Percentiles rank a stretch among this genome's conserved stretches.
Evolutionary conservation across 1,139 yeast species (phyloP).

Genomic region (Magnusiomyces ingens): DNA sequence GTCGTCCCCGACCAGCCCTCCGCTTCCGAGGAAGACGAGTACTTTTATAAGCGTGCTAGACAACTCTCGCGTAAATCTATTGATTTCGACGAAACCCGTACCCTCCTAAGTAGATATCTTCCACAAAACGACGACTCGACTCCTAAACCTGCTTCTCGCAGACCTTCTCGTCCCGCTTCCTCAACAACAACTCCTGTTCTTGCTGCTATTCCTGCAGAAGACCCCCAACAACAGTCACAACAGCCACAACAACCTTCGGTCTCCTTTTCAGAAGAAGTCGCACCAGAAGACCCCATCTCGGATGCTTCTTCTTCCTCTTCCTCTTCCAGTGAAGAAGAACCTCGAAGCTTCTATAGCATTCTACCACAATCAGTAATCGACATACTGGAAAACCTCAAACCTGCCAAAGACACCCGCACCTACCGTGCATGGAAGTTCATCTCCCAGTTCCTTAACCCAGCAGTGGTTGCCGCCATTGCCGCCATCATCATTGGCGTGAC

Average conservation of each 20-base stretch:
- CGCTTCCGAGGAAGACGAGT: not conserved
- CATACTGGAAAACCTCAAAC: not conserved
- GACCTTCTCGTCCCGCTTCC: constrained; percentile 2
- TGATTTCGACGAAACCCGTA: constrained; percentile 13
- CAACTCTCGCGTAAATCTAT: constrained; percentile 9
- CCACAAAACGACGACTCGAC: constrained; percentile 2
- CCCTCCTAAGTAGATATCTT: constrained; percentile 2
- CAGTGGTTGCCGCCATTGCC: constrained; percentile 19
- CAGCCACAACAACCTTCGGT: too few relatives aligned
- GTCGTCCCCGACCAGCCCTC: not conserved
- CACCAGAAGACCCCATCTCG: not conserved
- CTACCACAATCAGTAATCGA: not conserved
- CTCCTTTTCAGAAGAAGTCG: too few relatives aligned
- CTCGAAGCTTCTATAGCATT: not conserved
- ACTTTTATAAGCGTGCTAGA: constrained; percentile 7
- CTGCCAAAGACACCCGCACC: not conserved
- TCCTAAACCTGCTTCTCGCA: not conserved
- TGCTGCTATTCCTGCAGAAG: constrained; percentile 1
- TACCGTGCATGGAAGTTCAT: constrained; percentile 4
- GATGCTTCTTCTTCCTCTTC: not conserved
- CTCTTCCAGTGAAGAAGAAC: not conserved
- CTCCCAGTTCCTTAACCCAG: constrained; percentile 19
- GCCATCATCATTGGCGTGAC: constrained; percentile 20
- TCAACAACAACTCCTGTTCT: not conserved
- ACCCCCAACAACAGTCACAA: not conserved